These are phyloP conservation scores for Bassia scoparia DNA, from an alignment of 148 eudicot species.

Conservation along the genomic window DNA sequence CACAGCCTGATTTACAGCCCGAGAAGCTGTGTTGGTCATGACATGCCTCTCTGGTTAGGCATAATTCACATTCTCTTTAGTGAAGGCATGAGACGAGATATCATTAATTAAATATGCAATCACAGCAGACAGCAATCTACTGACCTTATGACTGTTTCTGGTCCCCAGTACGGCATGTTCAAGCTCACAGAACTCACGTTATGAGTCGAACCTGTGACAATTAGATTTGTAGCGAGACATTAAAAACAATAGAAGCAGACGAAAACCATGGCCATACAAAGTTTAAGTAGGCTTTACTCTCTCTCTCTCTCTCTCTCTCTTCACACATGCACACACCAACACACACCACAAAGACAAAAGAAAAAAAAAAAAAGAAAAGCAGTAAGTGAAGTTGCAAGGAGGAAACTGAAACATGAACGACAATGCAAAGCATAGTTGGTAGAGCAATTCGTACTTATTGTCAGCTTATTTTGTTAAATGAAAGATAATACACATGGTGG, in stretches of 20 bases:
- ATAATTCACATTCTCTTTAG: conserved; percentile 28
- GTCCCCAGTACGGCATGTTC: conserved; percentile 41
- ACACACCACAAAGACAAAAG: no score
- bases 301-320: no score
- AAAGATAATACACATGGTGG: no score
- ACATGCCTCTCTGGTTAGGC: conserved; percentile 94
- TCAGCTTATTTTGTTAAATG: no score
- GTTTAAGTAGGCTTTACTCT: no score
- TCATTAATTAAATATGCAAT: conserved; percentile 25
- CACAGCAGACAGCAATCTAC: conserved; percentile 23
- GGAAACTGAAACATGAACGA: no score
- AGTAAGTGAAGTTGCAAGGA: no score
- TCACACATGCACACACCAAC: no score
- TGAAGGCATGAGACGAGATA: conserved; percentile 19
- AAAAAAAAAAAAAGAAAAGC: no score
- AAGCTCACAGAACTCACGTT: conserved; percentile 91
- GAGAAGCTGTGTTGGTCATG: conserved; percentile 85
- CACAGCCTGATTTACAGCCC: conserved; percentile 99
- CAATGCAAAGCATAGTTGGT: no score
- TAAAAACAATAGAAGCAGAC: not conserved
- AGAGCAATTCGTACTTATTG: no score
- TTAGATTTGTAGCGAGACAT: not conserved
- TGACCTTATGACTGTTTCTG: conserved; percentile 41
- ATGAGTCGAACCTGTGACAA: conserved; percentile 72
- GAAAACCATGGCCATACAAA: no score